Percentiles rank a stretch among this genome's conserved stretches.
These are phyloP conservation scores for Dothidotthia symphoricarpi DNA, from an alignment of 2,329 filamentous ascomycete genomes.

Conservation along the genomic window DNA sequence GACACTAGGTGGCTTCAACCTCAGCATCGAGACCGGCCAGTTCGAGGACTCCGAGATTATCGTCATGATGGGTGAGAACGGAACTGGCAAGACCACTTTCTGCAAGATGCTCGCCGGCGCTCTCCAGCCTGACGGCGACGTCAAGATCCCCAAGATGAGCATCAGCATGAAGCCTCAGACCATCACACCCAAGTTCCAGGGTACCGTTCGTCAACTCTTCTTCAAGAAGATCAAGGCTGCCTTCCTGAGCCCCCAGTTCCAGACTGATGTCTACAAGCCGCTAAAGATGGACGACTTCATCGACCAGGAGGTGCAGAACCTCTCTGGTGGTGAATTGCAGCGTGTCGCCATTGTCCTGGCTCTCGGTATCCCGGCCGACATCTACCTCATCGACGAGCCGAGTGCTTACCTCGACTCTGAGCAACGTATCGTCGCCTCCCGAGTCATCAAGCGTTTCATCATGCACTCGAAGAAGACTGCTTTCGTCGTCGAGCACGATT, in stretches of 20 bases:
- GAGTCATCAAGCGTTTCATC: slow-evolving; percentile 99
- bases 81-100: slow-evolving; percentile 98
- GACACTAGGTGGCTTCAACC: slow-evolving; percentile 83
- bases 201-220: slow-evolving; percentile 95
- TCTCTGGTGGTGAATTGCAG: slow-evolving; percentile 98
- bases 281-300: slow-evolving; percentile 98
- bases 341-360: slow-evolving; percentile 97
- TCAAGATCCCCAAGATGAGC: slow-evolving; percentile 85
- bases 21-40: slow-evolving; percentile 74
- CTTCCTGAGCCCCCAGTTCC: slow-evolving; percentile 96
- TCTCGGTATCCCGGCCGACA: slow-evolving; percentile 93
- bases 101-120: slow-evolving; percentile 93
- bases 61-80: slow-evolving; percentile 99
- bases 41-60: slow-evolving; percentile 99
- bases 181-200: slow-evolving; percentile 96
- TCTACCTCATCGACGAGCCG: slow-evolving; percentile 98
- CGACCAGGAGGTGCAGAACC: slow-evolving; percentile 97
- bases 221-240: slow-evolving; percentile 99
- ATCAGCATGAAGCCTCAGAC: slow-evolving; percentile 99
- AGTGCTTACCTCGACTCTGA: slow-evolving; percentile 86
- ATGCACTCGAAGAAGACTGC: slow-evolving; percentile 99
- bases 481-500: slow-evolving; percentile 99
- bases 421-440: slow-evolving; percentile 94
- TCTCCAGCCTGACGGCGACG: slow-evolving; percentile 80
- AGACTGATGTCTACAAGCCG: slow-evolving; percentile 99